Base-by-base conservation (phyloP, 306 rosid species). In the Aeschynomene evenia region DNA sequence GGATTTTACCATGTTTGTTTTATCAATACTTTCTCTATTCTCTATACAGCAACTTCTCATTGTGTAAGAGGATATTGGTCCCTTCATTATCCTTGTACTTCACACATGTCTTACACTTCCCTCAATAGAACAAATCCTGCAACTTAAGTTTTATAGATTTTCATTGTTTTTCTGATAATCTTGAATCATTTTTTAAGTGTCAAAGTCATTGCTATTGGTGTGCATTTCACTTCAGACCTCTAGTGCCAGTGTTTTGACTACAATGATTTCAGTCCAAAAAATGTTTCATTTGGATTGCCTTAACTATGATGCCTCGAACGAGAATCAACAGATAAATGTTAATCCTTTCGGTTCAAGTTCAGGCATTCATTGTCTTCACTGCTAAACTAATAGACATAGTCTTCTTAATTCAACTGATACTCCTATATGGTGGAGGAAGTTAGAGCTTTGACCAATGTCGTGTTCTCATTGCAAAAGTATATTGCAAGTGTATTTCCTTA, bases 281-380 rank as follows among this genome's bases (percentile, higher is more conserved):
- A 34, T 63, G 56, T 51, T 63, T 60, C 22, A 57, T 46, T 37
- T 15, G 39, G 43, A 15, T 54, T 63, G 46, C 62, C 61, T 22
- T 58, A 75, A 59, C 70, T 28, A 33, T 52, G 67, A 33, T 21
- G 59, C 28, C 33, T 22, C 4, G 37, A 52, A 66, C 22, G 55
- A 18, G 75, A 73, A 43, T 28, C 16, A 28, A 53, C 55, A 63
- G 39, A 68, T 43, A 56, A 14, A 76, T 63, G 34, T 57, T 42
- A 31, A 51, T 59, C 33, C 56, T 22, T 66, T 81, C 21, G 56
- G 57, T 69, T 66, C 66, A 54, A 68, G 42, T 79, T 43, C 63
- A 31, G 79, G 31, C 63, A 60, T 76, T 65, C 63, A 60, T 76
- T 65, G 75, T 49, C 40, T 77, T 79, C 37, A 19, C 40, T 24